Percentiles rank a stretch among this genome's conserved stretches.
Conservation (phyloP, 371 early-diverging fungal genomes). For the Lichtheimia ornata region DNA sequence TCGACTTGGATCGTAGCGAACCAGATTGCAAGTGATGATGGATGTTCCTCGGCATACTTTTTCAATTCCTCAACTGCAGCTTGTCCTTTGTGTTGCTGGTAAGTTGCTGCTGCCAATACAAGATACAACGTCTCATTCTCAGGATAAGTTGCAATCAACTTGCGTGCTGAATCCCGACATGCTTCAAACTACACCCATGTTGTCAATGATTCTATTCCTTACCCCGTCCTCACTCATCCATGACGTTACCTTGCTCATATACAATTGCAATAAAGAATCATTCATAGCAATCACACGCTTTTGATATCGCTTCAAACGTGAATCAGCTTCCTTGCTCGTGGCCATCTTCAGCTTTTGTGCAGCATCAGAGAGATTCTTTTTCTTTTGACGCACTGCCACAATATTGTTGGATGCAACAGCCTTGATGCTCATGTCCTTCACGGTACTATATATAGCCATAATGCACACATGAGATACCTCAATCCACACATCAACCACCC, state of each 20-base stretch:
- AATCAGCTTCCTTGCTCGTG: conserved; percentile 55
- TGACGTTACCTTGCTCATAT: conserved; percentile 59
- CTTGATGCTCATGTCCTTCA: conserved; percentile 51
- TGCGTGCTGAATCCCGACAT: conserved; percentile 56
- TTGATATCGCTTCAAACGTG: conserved; percentile 64
- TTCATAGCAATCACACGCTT: conserved; percentile 70
- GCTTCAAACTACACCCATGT: conserved; percentile 41
- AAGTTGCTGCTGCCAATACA: conserved; percentile 61
- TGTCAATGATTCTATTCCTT: too few species aligned
- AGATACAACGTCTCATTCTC: conserved; percentile 61
- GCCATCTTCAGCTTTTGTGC: conserved; percentile 61
- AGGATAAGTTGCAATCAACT: conserved; percentile 59
- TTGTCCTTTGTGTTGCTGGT: conserved; percentile 54
- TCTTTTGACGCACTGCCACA: conserved; percentile 53
- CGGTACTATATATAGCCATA: background rate
- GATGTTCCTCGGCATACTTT: conserved; percentile 41
- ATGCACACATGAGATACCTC: background rate
- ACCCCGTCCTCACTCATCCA: background rate
- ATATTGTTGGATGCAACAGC: conserved; percentile 75
- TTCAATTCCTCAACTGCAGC: conserved; percentile 65
- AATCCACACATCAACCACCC: background rate
- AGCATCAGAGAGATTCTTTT: conserved; percentile 59
- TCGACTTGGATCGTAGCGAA: conserved; percentile 70
- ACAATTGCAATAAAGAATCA: conserved; percentile 63
- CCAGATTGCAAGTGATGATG: conserved; percentile 58